These are phyloP conservation scores for Vigna nakashimae DNA, from an alignment of 306 rosid species.

Conservation along the genomic window DNA sequence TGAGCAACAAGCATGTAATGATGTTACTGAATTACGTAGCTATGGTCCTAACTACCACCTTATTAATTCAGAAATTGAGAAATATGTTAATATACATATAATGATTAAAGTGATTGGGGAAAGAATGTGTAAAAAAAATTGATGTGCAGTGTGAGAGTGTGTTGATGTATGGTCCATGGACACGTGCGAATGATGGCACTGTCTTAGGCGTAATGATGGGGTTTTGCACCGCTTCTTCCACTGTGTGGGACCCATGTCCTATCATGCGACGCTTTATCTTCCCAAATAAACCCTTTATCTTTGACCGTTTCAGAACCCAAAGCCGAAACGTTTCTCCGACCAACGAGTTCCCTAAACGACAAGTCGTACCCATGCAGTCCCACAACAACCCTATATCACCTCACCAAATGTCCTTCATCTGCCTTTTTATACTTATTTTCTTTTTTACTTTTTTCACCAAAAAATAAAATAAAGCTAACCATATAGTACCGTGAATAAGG, in stretches of 20 bases:
- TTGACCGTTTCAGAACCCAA: conserved; percentile 58
- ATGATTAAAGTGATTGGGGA: conserved; percentile 26
- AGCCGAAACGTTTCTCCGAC: conserved; percentile 9
- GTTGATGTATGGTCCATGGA: conserved; percentile 71
- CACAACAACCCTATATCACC: too few species aligned
- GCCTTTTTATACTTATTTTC: too few species aligned
- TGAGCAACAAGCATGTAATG: conserved; percentile 23
- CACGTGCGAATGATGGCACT: conserved; percentile 92
- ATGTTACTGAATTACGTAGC: not conserved
- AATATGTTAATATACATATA: not conserved
- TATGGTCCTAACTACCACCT: not conserved
- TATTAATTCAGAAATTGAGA: not conserved
- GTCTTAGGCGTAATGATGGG: conserved; percentile 68
- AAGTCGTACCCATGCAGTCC: not conserved
- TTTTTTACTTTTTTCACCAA: too few species aligned
- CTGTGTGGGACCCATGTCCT: conserved; percentile 78
- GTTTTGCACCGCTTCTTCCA: conserved; percentile 88
- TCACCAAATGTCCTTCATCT: too few species aligned
- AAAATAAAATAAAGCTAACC: too few species aligned
- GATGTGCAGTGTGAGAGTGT: conserved; percentile 3
- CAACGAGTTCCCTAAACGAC: conserved; percentile 31
- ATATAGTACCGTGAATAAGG: too few species aligned
- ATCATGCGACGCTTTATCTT: conserved; percentile 65
- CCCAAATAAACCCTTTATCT: conserved; percentile 39
- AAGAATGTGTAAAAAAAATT: not conserved